A percentile compares a stretch with the other conserved stretches of the same genome.
Conservation (phyloP, 768 basidiomycete species). For the Inosperma sp. region DNA sequence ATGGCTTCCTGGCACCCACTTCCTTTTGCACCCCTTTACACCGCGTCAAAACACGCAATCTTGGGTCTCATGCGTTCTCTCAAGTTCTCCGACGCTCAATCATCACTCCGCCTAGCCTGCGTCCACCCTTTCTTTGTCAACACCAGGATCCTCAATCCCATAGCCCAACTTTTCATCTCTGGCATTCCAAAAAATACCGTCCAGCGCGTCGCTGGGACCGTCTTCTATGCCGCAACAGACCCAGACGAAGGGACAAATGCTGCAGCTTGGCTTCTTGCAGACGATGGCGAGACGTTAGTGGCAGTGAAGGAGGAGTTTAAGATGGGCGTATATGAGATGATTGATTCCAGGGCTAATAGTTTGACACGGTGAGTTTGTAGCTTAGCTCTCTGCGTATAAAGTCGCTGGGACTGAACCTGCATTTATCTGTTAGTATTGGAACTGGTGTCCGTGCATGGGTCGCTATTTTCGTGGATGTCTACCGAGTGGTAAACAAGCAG, state of each 20-base stretch:
- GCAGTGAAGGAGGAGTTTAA: slow-evolving; percentile 45
- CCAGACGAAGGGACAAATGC: slow-evolving; percentile 42
- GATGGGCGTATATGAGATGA: slow-evolving; percentile 49
- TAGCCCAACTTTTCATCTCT: slow-evolving; percentile 39
- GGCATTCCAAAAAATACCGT: slow-evolving; percentile 49
- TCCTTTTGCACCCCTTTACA: slow-evolving; percentile 42
- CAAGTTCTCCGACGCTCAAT: slow-evolving; percentile 28
- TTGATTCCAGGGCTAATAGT: slow-evolving; percentile 40
- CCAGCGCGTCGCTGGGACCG: slow-evolving; percentile 45
- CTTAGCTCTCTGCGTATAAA: no score
- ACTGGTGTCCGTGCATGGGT: slow-evolving; percentile 27
- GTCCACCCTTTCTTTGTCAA: slow-evolving; percentile 58
- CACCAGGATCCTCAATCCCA: slow-evolving; percentile 41
- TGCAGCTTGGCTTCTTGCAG: slow-evolving; percentile 42
- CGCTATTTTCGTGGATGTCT: slow-evolving; percentile 26
- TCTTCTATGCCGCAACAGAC: slow-evolving; percentile 48
- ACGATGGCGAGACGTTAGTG: slow-evolving; percentile 47
- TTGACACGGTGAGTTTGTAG: slow-evolving; percentile 31
- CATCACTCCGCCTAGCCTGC: slow-evolving; percentile 41
- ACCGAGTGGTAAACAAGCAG: slow-evolving; percentile 27
- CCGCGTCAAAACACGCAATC: slow-evolving; percentile 51
- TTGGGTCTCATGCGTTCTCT: slow-evolving; percentile 51
- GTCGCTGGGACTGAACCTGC: neutral
- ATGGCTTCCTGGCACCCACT: slow-evolving; percentile 54
- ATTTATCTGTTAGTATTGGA: slow-evolving; percentile 18